These are phyloP conservation scores for Ogataea polymorpha DNA, from an alignment of 805 yeast genomes.

Conservation along the genomic window DNA sequence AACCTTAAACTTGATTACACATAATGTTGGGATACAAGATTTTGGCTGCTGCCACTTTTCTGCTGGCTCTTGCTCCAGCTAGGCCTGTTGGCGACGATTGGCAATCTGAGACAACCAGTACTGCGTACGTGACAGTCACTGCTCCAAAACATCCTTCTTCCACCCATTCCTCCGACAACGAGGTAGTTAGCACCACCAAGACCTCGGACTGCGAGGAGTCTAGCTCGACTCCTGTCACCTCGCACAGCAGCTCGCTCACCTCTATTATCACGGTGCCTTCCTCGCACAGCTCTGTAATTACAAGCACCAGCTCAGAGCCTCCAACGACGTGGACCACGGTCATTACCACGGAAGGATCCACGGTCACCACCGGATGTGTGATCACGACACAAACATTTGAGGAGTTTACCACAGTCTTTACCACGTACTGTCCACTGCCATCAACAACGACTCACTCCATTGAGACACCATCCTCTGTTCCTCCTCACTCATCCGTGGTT, in stretches of 20 bases:
- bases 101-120: slow-evolving; percentile 5
- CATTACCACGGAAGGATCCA: slow-evolving; percentile 3
- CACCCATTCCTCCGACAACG: slow-evolving; percentile 5
- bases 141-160: neutral
- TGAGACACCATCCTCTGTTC: neutral
- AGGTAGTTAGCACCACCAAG: slow-evolving; percentile 1
- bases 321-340: slow-evolving; percentile 6
- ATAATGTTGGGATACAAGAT: slow-evolving; percentile 9
- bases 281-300: neutral
- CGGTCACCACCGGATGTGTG: slow-evolving; percentile 9
- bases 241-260: neutral
- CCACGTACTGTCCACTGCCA: slow-evolving; percentile 11
- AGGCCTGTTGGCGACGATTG: slow-evolving; percentile 3
- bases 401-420: slow-evolving; percentile 4
- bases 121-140: slow-evolving; percentile 7
- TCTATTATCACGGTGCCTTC: neutral
- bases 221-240: neutral
- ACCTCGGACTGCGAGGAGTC: slow-evolving; percentile 3
- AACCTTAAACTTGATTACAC: neutral
- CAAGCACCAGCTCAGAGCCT: slow-evolving; percentile 1
- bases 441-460: neutral
- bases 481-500: neutral
- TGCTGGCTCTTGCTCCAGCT: slow-evolving; percentile 6
- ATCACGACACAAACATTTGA: slow-evolving; percentile 5
- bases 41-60: slow-evolving; percentile 6